Evolutionary conservation across 805 yeast species (phyloP).

Genomic region (Ogataea sp.): DNA sequence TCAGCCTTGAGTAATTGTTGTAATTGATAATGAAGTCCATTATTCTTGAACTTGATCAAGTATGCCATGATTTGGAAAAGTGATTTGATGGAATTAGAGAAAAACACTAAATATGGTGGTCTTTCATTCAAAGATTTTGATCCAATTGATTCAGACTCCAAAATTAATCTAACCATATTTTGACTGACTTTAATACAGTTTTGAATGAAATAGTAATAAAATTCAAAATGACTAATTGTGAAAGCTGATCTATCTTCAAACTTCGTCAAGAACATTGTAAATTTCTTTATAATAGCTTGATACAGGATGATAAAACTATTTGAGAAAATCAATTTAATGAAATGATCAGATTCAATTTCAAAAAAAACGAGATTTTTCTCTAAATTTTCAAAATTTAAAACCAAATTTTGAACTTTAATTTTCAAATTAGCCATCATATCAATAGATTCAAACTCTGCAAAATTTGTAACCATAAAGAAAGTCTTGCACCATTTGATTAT

Average conservation of each 20-base stretch:
- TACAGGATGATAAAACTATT: slow-evolving; percentile 19
- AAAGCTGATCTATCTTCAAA: slow-evolving; percentile 6
- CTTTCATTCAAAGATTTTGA: slow-evolving; percentile 9
- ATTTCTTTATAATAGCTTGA: slow-evolving; percentile 20
- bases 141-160: slow-evolving; percentile 9
- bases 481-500: slow-evolving; percentile 24
- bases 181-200: slow-evolving; percentile 14
- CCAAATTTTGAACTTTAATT: slow-evolving; percentile 18
- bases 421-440: slow-evolving; percentile 12
- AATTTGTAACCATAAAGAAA: slow-evolving; percentile 21
- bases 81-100: slow-evolving; percentile 20
- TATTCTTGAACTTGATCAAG: slow-evolving; percentile 5
- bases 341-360: slow-evolving; percentile 17
- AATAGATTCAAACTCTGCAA: slow-evolving; percentile 14
- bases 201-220: slow-evolving; percentile 13
- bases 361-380: slow-evolving; percentile 19
- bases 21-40: neutral
- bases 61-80: slow-evolving; percentile 19
- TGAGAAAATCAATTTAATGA: slow-evolving; percentile 16
- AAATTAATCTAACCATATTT: slow-evolving; percentile 3
- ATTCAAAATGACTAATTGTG: slow-evolving; percentile 11
- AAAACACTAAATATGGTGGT: slow-evolving; percentile 16
- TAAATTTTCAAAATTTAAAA: slow-evolving; percentile 17
- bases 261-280: slow-evolving; percentile 13
- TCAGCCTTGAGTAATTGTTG: slow-evolving; percentile 2